A percentile compares a stretch with the other conserved stretches of the same genome.
phyloP scores from a whole-genome alignment of 2,329 filamentous ascomycete species.

The Teratosphaeria gauchensis region DNA sequence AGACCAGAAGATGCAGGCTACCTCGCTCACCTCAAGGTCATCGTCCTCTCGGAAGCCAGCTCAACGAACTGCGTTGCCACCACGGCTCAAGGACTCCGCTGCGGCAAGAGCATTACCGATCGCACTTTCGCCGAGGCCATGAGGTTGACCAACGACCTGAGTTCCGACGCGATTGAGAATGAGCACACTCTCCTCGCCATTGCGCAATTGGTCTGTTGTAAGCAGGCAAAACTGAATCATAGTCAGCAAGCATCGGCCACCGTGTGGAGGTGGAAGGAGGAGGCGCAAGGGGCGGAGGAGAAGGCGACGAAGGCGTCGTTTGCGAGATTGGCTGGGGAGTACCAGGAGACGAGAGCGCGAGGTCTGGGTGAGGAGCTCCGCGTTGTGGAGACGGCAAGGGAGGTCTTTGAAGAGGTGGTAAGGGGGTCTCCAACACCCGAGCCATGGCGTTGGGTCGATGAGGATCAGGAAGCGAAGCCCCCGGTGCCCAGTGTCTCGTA shows the following conservation, averaged over 20 bases:
- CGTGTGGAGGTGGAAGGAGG: neutral
- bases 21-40: neutral
- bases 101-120: neutral
- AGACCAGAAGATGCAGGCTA: neutral
- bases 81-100: neutral
- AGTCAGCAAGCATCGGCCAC: neutral
- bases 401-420: too few species aligned
- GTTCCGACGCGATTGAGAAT: neutral
- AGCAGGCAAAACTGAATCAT: neutral
- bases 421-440: too few species aligned
- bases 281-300: too few species aligned
- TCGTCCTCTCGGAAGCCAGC: neutral
- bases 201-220: neutral
- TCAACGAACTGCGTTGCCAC: neutral
- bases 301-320: too few species aligned
- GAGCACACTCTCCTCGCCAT: neutral
- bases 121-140: neutral
- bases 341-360: too few species aligned
- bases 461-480: too few species aligned
- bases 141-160: neutral
- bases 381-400: too few species aligned
- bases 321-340: too few species aligned
- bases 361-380: too few species aligned
- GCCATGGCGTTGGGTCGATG: too few species aligned
- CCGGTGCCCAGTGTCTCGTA: too few species aligned